Conservation (phyloP, 2,329 filamentous ascomycete genomes). For the Paradendryphiella salina region DNA sequence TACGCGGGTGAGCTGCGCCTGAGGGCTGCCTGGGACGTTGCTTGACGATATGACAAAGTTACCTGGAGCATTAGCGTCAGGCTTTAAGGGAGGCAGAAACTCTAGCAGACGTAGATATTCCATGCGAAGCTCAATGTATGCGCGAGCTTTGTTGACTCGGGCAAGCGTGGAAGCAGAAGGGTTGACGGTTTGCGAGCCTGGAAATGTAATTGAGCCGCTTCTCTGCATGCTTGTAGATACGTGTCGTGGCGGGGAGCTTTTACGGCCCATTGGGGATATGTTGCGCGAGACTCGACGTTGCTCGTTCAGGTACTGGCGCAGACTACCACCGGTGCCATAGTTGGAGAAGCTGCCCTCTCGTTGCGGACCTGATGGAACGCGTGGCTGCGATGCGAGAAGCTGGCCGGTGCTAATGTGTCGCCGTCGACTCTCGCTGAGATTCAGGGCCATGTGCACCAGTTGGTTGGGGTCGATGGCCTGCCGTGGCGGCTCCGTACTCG, state of each 20-base stretch:
- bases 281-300: slow-evolving; percentile 66
- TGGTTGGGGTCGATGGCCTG: slow-evolving; percentile 79
- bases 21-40: slow-evolving; percentile 48
- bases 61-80: slow-evolving; percentile 47
- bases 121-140: slow-evolving; percentile 80
- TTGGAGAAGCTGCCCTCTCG: slow-evolving; percentile 47
- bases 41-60: slow-evolving; percentile 48
- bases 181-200: slow-evolving; percentile 54
- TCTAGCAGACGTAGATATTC: slow-evolving; percentile 83
- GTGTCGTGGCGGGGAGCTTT: slow-evolving; percentile 39
- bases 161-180: slow-evolving; percentile 80
- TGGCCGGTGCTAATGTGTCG: slow-evolving; percentile 63
- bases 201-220: slow-evolving; percentile 30
- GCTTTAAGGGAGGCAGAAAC: slow-evolving; percentile 72
- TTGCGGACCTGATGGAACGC: slow-evolving; percentile 50
- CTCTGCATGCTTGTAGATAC: slow-evolving; percentile 35
- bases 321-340: slow-evolving; percentile 58
- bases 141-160: slow-evolving; percentile 80
- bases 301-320: slow-evolving; percentile 72
- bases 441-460: slow-evolving; percentile 91
- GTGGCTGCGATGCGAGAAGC: slow-evolving; percentile 56
- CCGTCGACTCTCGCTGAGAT: slow-evolving; percentile 77
- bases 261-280: slow-evolving; percentile 59
- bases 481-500: slow-evolving; percentile 31
- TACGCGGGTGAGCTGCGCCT: slow-evolving; percentile 47